These are phyloP conservation scores for Nicotiana rustica DNA, from an alignment of 305 asterid species.

Conservation along the genomic window DNA sequence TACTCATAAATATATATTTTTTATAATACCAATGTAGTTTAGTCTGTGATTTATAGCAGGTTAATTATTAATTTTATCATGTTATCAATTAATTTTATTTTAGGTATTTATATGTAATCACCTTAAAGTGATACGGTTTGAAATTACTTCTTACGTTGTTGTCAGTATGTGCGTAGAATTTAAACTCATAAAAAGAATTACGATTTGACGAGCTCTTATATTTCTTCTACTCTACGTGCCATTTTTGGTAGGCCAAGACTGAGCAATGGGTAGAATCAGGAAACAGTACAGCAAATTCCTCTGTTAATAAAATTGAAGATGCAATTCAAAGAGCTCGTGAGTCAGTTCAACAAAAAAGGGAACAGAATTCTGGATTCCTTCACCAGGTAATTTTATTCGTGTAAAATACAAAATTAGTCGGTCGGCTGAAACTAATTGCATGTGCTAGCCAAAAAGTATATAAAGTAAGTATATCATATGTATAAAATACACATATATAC, in stretches of 20 bases:
- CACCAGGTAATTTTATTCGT: slow-evolving; percentile 42
- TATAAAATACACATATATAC: too few relatives aligned
- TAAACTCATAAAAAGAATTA: neutral
- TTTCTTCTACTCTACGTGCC: neutral
- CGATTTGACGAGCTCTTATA: neutral
- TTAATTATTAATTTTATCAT: neutral
- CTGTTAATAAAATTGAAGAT: slow-evolving; percentile 28
- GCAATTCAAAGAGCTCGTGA: slow-evolving; percentile 33
- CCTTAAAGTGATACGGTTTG: too few relatives aligned
- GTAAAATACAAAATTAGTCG: too few relatives aligned
- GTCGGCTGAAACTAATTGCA: too few relatives aligned
- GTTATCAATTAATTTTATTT: too few relatives aligned
- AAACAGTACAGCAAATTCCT: neutral
- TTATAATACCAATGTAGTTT: neutral
- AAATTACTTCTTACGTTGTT: too few relatives aligned
- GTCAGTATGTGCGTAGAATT: too few relatives aligned
- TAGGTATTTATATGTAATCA: too few relatives aligned
- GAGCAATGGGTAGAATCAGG: slow-evolving; percentile 31
- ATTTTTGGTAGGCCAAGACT: slow-evolving; percentile 19
- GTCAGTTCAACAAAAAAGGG: slow-evolving; percentile 30
- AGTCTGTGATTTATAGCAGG: neutral
- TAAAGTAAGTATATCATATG: too few relatives aligned
- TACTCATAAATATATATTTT: too few relatives aligned
- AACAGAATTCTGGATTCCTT: slow-evolving; percentile 26
- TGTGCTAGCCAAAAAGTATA: too few relatives aligned